Conservation (phyloP, 2,329 filamentous ascomycete genomes). For the Penicillium janthinellum region DNA sequence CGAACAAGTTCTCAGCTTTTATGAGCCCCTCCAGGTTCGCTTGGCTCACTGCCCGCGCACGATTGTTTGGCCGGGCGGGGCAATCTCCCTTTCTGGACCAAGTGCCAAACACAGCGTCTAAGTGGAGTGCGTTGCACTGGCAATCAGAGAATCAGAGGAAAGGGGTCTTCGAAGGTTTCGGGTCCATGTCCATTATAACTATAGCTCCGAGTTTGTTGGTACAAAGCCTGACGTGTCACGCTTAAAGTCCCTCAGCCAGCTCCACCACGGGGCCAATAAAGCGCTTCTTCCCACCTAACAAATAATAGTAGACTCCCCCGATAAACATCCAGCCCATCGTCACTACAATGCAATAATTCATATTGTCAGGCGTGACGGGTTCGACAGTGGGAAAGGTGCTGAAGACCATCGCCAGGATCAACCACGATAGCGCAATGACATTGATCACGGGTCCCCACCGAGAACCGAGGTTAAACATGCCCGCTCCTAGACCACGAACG, state of each 20-base stretch:
- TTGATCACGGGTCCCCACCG: conserved; percentile 20
- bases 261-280: conserved; percentile 21
- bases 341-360: conserved; percentile 26
- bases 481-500: conserved; percentile 8
- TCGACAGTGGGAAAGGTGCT: conserved; percentile 25
- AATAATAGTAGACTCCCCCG: conserved; percentile 22
- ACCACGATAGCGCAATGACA: conserved; percentile 16
- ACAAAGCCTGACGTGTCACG: neutral
- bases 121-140: neutral
- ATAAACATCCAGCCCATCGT: conserved; percentile 22
- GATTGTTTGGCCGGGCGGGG: neutral
- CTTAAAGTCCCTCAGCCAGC: conserved; percentile 15
- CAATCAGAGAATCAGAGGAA: neutral
- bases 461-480: conserved; percentile 16
- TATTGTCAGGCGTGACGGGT: conserved; percentile 23
- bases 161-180: neutral
- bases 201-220: neutral
- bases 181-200: neutral
- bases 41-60: neutral
- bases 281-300: conserved; percentile 16
- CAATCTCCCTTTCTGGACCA: neutral
- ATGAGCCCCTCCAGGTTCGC: neutral
- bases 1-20: neutral
- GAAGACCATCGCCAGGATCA: conserved; percentile 23
- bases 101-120: neutral